Percentiles rank a stretch among this genome's conserved stretches.
These are phyloP conservation scores for Hordeum pubiflorum DNA, from an alignment of 202 grass and related monocot species.

Conservation along the genomic window DNA sequence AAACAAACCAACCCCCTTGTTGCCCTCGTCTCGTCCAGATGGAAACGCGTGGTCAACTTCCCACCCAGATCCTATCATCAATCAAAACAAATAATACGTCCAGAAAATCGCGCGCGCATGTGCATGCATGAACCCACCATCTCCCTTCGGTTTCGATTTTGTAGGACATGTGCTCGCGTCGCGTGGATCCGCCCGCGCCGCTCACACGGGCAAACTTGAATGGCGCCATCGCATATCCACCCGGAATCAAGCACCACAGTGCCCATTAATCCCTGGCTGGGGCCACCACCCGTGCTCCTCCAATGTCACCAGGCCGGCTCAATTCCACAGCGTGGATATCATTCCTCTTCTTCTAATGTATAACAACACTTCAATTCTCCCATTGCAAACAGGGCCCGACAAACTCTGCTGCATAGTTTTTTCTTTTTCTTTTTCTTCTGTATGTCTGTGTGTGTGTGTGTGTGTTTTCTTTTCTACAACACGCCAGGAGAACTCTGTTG, in stretches of 20 bases:
- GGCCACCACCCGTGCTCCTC: not conserved
- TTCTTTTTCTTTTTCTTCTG: not conserved
- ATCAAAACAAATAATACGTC: not conserved
- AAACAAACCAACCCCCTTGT: no score
- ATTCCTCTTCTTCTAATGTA: not conserved
- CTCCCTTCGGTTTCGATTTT: not conserved
- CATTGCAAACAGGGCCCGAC: not conserved
- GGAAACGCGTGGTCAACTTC: no score
- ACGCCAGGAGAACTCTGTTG: no score
- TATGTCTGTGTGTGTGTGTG: not conserved
- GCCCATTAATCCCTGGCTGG: not conserved
- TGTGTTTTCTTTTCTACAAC: no score
- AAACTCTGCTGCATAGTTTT: no score
- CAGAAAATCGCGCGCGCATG: not conserved
- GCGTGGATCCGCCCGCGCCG: not conserved
- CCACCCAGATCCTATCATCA: no score
- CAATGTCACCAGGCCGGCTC: not conserved
- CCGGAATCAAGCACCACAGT: not conserved
- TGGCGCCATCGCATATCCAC: not conserved
- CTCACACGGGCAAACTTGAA: conserved; percentile 3
- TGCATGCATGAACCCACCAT: conserved; percentile 3
- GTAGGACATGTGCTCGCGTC: not conserved
- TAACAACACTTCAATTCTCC: not conserved
- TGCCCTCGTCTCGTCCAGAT: no score
- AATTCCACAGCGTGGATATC: not conserved